Evolutionary conservation across 768 basidiomycete species (phyloP), one percentile per base, ranked within the genome.

Genomic region (Krasilnikovozyma curviuscula): DNA sequence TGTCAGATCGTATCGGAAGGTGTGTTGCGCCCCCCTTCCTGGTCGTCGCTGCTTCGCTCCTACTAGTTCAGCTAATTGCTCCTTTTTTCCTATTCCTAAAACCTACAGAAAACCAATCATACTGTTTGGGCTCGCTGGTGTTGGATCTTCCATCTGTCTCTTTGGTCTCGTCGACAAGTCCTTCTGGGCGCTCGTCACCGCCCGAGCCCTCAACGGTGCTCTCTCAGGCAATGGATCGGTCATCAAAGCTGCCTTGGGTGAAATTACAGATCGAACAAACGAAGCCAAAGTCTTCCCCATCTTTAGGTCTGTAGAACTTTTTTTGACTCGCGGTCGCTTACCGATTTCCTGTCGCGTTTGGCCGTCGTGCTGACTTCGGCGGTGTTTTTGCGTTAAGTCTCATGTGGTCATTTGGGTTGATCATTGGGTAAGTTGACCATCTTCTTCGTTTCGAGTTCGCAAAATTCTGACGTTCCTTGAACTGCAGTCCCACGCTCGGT

Each of bases 191-290:
- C 16, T 46, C 8, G 32, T 35, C 24, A 27, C 37, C 32, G 31
- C 44, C 16, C 5, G 44, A 46, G 44, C 27, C 5, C 30, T 46
- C n/a, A 46, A 46, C 31, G 44, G 44, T 6, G 18, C 31, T 18
- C 34, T 46, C 13, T 46, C 44, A 1, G 44, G 44, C 9, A 34
- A 34, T n/a, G 44, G n/a, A 2, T 34, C 32, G 33, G 44, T 34
- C 10, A 46, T 46, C 44, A 46, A 46, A 34, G 44, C 44, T 10
- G 18, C 18, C 27, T 16, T 46, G 6, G 44, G 31, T 6, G 44
- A 46, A 30, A 24, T 46, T 34, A 33, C 44, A 1, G 44, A 46
- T 21, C 12, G 18, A 21, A 46, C 44, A 3, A 46, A 46, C 44
- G 31, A 34, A 12, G 34, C 32, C 25, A 25, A n/a, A 2, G 34